Evolutionary conservation across 2,329 filamentous ascomycete species (phyloP).

Genomic region (Aspergillus fumigatiaffinis): DNA sequence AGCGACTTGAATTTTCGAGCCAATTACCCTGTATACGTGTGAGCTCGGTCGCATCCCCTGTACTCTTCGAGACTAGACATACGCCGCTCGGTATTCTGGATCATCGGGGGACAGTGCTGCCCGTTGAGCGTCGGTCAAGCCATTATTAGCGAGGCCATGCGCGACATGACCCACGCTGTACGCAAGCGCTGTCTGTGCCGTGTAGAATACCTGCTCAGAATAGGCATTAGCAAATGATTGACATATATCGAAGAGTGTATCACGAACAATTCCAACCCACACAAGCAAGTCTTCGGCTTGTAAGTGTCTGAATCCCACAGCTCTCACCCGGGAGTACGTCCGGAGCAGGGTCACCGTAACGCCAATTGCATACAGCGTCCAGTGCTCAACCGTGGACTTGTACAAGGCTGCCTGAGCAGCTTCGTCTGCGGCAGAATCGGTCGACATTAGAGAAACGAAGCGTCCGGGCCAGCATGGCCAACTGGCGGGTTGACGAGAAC

Average conservation of each 20-base stretch:
- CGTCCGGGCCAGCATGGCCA: background rate
- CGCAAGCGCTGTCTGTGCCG: constrained; percentile 44
- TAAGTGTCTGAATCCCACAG: constrained; percentile 22
- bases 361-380: constrained; percentile 24
- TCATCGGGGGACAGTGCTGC: constrained; percentile 37
- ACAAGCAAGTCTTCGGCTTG: constrained; percentile 53
- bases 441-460: constrained; percentile 3
- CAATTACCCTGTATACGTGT: constrained; percentile 37
- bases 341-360: constrained; percentile 29
- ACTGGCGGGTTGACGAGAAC: background rate
- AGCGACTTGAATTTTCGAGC: constrained; percentile 50
- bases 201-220: constrained; percentile 44
- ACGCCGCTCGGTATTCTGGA: constrained; percentile 42
- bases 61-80: background rate
- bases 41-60: background rate
- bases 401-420: constrained; percentile 12
- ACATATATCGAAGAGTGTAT: constrained; percentile 25
- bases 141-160: constrained; percentile 52
- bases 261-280: constrained; percentile 46
- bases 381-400: constrained; percentile 17
- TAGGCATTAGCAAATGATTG: constrained; percentile 5
- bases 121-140: constrained; percentile 50
- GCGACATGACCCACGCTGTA: constrained; percentile 46
- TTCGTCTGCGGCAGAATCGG: constrained; percentile 7
- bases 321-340: constrained; percentile 31